These are phyloP conservation scores for Citrus trifoliata DNA, from an alignment of 345 rosid genomes.

Conservation along the genomic window DNA sequence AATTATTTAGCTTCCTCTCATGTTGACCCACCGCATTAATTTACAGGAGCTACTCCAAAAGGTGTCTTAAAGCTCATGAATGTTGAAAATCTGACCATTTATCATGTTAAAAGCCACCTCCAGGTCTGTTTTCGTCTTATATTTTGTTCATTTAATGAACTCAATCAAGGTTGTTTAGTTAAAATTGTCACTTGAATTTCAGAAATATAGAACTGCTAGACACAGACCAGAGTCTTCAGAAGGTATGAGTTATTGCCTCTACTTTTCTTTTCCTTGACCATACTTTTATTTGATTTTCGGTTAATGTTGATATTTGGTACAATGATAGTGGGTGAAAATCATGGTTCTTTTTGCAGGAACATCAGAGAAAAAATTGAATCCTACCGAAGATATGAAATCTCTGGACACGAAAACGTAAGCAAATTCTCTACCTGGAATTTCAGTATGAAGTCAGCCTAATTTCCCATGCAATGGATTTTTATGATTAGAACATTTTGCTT, in stretches of 20 bases:
- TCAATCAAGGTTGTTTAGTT: constrained; percentile 7
- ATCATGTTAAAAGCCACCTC: constrained; percentile 97
- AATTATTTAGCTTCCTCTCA: neutral
- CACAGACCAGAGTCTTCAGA: constrained; percentile 71
- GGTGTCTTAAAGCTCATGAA: constrained; percentile 84
- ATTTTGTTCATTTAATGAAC: constrained; percentile 6
- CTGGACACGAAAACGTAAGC: constrained; percentile 74
- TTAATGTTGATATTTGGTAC: neutral
- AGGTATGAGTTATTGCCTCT: constrained; percentile 33
- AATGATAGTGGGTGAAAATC: constrained; percentile 6
- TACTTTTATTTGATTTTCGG: neutral
- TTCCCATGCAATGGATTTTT: neutral
- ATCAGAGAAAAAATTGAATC: constrained; percentile 46
- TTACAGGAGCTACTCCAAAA: constrained; percentile 91
- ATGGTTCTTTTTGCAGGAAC: constrained; percentile 39
- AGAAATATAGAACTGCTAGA: constrained; percentile 97
- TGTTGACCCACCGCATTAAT: constrained; percentile 18
- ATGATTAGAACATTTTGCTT: neutral
- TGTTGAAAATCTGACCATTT: constrained; percentile 75
- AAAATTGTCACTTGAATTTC: constrained; percentile 27
- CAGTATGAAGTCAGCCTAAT: neutral
- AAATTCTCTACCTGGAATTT: neutral
- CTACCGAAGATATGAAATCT: constrained; percentile 62
- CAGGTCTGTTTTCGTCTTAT: constrained; percentile 46
- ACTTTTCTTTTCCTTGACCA: neutral